phyloP scores from a whole-genome alignment of 1,139 yeast species.

The Trichomonascaceae sp. region DNA sequence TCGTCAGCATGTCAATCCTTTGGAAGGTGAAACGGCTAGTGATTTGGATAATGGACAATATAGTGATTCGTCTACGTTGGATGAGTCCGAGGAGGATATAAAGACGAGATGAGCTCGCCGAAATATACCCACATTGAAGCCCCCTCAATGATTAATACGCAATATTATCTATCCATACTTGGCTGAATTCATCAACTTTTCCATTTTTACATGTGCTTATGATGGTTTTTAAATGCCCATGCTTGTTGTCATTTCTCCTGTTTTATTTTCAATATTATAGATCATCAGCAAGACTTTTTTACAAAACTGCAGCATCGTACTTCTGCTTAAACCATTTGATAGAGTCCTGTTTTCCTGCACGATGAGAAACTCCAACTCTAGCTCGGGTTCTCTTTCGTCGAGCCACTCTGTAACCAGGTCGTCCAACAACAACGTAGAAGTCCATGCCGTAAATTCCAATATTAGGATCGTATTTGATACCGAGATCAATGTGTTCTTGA shows the following conservation, averaged over 20 bases:
- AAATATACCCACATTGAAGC: too few relatives aligned
- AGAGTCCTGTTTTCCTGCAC: constrained; percentile 88
- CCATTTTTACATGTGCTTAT: too few relatives aligned
- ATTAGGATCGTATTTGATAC: constrained; percentile 99
- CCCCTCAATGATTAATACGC: too few relatives aligned
- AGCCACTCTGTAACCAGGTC: constrained; percentile 98
- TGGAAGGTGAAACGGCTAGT: background rate
- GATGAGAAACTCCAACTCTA: constrained; percentile 87
- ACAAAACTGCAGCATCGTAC: constrained; percentile 93
- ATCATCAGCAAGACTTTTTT: background rate
- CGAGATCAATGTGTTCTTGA: constrained; percentile 98
- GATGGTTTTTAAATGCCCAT: too few relatives aligned
- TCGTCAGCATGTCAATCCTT: background rate
- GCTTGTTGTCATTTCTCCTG: background rate
- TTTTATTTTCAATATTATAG: background rate
- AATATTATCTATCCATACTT: too few relatives aligned
- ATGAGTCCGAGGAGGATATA: constrained; percentile 5
- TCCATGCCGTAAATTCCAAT: constrained; percentile 99
- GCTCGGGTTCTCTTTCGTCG: constrained; percentile 98
- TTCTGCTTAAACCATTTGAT: constrained; percentile 99
- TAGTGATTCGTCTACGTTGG: constrained; percentile 6
- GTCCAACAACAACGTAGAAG: constrained; percentile 98
- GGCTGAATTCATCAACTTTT: too few relatives aligned
- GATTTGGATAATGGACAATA: background rate
- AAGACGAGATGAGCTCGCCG: background rate